These are phyloP conservation scores for Hirschioporus abietinus DNA, from an alignment of 768 basidiomycete species.

Conservation along the genomic window DNA sequence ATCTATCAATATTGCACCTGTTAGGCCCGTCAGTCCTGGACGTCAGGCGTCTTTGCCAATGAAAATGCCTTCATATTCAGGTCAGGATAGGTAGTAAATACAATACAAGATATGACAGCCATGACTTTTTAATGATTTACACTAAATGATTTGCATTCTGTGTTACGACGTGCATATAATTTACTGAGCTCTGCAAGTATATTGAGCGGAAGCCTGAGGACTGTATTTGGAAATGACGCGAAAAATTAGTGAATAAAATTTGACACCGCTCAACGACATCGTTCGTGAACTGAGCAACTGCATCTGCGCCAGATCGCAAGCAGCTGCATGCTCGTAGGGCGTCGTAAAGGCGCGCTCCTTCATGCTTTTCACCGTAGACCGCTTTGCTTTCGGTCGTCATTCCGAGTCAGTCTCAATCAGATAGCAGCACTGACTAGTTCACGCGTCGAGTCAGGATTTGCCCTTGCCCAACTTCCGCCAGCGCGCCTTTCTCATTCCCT, in stretches of 20 bases:
- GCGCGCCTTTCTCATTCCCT: background rate
- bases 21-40: background rate
- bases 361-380: background rate
- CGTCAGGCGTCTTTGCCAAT: background rate
- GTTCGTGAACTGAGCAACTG: background rate
- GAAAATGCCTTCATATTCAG: background rate
- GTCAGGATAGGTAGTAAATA: background rate
- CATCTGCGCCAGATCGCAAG: background rate
- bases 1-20: background rate
- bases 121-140: background rate
- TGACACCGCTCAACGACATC: background rate
- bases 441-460: background rate
- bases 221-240: background rate
- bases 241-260: background rate
- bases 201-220: background rate
- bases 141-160: background rate
- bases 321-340: background rate
- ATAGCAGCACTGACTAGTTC: background rate
- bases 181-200: too few species aligned
- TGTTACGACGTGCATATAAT: too few species aligned
- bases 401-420: background rate
- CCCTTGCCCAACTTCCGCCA: constrained; percentile 1
- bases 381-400: background rate
- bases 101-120: background rate
- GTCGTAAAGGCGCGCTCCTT: background rate